Base-by-base conservation (phyloP, 2,329 filamentous ascomycete genomes). In the Epicoccum sorghinum region DNA sequence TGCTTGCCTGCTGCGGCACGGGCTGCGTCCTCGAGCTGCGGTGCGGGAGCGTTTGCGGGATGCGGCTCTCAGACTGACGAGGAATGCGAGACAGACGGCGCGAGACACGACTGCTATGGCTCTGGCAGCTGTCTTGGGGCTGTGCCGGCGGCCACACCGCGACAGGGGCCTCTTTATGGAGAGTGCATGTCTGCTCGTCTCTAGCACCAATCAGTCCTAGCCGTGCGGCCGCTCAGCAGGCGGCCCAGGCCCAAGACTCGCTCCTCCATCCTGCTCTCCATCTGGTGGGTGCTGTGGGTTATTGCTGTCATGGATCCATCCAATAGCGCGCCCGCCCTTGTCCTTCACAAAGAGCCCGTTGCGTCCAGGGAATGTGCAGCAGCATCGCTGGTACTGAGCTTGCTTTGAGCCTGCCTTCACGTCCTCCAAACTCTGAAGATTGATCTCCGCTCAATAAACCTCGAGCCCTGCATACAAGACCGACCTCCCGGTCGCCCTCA, bases 111-210 rank as follows among this genome's bases (percentile, higher is more conserved):
- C 44, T 42, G 24, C 35, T n/a, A 10, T 54, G 53, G 6, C 48
- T 42, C 38, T 55, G 52, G 52, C 46, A 46, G 32, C 42, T 27
- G 41, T 55, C 30, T 52, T 51, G 52, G 62, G 55, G 60, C 62
- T 63, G 61, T 61, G 58, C 56, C 47, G 55, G 55, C 51, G 57
- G 56, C 64, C 58, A 55, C 57, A 47, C 52, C 40, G 52, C 43
- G 61, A 63, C 67, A 67, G 61, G 67, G 67, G 55, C 58, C 57
- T 54, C 60, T 60, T 66, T 66, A 61, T 62, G 61, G 64, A 53
- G 50, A 25, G 30, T 49, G 57, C 58, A 57, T 57, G 57, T 55
- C 59, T 52, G 60, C 60, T 58, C 46, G 52, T 61, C 52, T 50
- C 65, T 68, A 68, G 64, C 57, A 64, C 64, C 41, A 24, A 51